Conservation (phyloP, 306 rosid species). For the Gleditsia sinensis region DNA sequence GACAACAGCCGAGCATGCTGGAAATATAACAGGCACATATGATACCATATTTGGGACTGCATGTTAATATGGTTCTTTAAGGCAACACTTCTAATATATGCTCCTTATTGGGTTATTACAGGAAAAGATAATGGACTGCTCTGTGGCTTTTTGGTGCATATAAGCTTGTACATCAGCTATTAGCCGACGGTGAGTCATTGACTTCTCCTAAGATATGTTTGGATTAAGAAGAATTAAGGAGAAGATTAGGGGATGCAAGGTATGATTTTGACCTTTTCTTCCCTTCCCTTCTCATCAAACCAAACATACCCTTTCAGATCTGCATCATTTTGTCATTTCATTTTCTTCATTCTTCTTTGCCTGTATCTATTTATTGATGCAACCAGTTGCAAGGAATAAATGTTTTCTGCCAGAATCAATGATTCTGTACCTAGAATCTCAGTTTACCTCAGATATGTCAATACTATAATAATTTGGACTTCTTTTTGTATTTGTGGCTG, state of each 20-base stretch:
- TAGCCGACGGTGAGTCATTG: slow-evolving; percentile 56
- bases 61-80: slow-evolving; percentile 7
- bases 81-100: not conserved
- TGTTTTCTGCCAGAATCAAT: not conserved
- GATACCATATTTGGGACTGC: not conserved
- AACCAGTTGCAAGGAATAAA: too few relatives aligned
- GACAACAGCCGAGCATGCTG: not conserved
- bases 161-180: slow-evolving; percentile 50
- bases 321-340: too few relatives aligned
- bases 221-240: too few relatives aligned
- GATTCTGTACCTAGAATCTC: slow-evolving; percentile 9
- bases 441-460: too few relatives aligned
- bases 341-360: not conserved
- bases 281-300: too few relatives aligned
- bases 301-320: too few relatives aligned
- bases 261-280: too few relatives aligned
- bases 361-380: not conserved
- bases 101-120: slow-evolving; percentile 28
- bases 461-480: too few relatives aligned
- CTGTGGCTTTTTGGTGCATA: slow-evolving; percentile 40
- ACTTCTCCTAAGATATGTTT: too few relatives aligned
- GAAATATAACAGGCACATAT: slow-evolving; percentile 11
- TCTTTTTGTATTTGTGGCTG: too few relatives aligned
- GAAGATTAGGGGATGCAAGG: too few relatives aligned
- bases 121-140: slow-evolving; percentile 38